Percentiles rank a stretch among this genome's conserved stretches.
These are phyloP conservation scores for Grifola frondosa DNA, from an alignment of 1,284 basidiomycete species.

Conservation along the genomic window DNA sequence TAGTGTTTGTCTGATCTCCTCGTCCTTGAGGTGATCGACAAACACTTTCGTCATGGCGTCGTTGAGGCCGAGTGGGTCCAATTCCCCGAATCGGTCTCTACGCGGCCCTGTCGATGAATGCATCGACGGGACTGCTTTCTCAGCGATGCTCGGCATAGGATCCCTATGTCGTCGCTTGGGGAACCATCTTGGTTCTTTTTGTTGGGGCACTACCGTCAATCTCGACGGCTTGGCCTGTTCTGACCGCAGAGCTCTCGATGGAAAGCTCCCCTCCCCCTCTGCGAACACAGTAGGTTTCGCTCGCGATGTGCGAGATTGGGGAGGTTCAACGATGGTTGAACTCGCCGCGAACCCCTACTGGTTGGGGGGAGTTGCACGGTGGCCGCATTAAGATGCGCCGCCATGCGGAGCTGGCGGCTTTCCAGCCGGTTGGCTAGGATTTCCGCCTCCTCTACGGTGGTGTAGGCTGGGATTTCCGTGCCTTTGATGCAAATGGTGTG, in stretches of 20 bases:
- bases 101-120: slow-evolving; percentile 1
- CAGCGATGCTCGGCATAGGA: not conserved
- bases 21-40: slow-evolving; percentile 1
- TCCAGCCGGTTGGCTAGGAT: not conserved
- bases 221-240: not conserved
- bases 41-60: slow-evolving; percentile 1
- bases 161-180: slow-evolving; percentile 1
- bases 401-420: not conserved
- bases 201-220: not conserved
- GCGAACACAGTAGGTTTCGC: not conserved
- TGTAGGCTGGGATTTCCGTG: not conserved
- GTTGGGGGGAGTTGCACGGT: not conserved
- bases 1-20: slow-evolving; percentile 5
- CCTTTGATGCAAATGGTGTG: slow-evolving; percentile 12
- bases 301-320: slow-evolving; percentile 4
- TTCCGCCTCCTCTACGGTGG: slow-evolving; percentile 2
- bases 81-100: not conserved
- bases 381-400: not conserved
- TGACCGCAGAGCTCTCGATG: not conserved
- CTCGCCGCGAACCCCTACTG: slow-evolving; percentile 1
- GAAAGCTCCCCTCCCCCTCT: slow-evolving; percentile 6
- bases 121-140: not conserved
- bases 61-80: slow-evolving; percentile 5
- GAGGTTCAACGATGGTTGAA: slow-evolving; percentile 1
- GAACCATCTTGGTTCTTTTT: not conserved